Percentiles rank a stretch among this genome's conserved stretches.
phyloP scores from a whole-genome alignment of 106 monocot species.

The Chionographis japonica region DNA sequence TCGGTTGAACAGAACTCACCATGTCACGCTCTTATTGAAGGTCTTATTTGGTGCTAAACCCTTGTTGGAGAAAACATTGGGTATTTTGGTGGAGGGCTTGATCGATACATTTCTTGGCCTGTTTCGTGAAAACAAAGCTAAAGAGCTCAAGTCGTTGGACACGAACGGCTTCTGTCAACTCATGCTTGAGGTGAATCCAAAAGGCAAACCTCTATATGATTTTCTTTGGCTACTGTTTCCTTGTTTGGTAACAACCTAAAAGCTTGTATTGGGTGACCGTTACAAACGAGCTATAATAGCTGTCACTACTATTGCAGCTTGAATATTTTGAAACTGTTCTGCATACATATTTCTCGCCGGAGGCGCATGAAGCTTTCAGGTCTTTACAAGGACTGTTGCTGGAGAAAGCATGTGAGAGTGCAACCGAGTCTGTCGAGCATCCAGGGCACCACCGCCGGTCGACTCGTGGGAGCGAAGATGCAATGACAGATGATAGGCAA shows the following conservation, averaged over 20 bases:
- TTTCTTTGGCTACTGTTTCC: neutral
- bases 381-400: conserved; percentile 74
- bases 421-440: conserved; percentile 54
- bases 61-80: conserved; percentile 78
- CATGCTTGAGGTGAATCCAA: conserved; percentile 73
- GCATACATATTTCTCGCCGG: conserved; percentile 72
- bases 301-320: conserved; percentile 48
- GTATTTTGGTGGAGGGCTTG: conserved; percentile 84
- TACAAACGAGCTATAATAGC: neutral
- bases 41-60: conserved; percentile 82
- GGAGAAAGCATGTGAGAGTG: conserved; percentile 78
- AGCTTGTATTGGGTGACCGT: neutral
- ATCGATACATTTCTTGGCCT: conserved; percentile 83
- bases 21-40: conserved; percentile 28
- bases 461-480: conserved; percentile 97
- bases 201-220: neutral
- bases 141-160: conserved; percentile 66
- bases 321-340: conserved; percentile 94
- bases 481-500: conserved; percentile 69
- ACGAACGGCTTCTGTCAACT: conserved; percentile 93
- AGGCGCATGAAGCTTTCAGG: conserved; percentile 74
- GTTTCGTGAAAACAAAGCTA: conserved; percentile 70
- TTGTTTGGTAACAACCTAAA: neutral
- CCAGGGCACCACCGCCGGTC: conserved; percentile 74
- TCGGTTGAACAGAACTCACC: neutral